Evolutionary conservation across 768 basidiomycete genomes (phyloP).

Genomic region (Symmetrospora coprosmae): DNA sequence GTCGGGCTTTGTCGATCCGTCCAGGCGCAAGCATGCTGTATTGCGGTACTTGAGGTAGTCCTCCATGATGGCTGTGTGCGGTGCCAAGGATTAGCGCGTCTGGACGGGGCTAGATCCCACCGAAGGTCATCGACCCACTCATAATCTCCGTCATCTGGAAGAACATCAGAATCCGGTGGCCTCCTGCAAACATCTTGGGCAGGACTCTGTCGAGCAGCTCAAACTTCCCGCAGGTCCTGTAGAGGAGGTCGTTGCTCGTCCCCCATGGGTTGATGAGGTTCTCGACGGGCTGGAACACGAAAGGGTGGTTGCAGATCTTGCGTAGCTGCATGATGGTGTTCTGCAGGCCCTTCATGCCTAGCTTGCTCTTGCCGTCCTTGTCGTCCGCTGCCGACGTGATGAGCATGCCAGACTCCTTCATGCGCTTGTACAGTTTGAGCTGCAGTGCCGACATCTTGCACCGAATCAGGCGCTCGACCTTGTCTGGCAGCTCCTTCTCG

Average conservation of each 20-base stretch:
- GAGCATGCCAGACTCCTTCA: conserved; percentile 61
- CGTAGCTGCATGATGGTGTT: conserved; percentile 95
- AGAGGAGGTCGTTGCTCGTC: conserved; percentile 50
- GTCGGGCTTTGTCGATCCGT: conserved; percentile 66
- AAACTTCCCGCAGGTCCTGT: conserved; percentile 81
- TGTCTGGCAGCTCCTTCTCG: conserved; percentile 67
- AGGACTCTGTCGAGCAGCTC: conserved; percentile 79
- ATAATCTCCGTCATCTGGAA: conserved; percentile 99
- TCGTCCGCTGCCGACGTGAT: conserved; percentile 37
- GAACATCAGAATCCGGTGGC: conserved; percentile 93
- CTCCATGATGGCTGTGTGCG: conserved; percentile 85
- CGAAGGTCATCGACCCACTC: conserved; percentile 53
- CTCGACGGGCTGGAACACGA: conserved; percentile 87
- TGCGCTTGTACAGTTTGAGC: conserved; percentile 41
- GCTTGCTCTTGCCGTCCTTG: conserved; percentile 35
- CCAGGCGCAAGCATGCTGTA: conserved; percentile 72
- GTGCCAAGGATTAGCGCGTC: conserved; percentile 45
- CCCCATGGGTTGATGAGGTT: conserved; percentile 70
- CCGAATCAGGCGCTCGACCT: conserved; percentile 57
- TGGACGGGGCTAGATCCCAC: conserved; percentile 57
- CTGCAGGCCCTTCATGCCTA: conserved; percentile 78
- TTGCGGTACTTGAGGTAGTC: conserved; percentile 58
- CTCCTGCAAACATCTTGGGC: conserved; percentile 83
- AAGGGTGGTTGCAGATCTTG: conserved; percentile 90
- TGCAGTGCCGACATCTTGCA: conserved; percentile 49